A percentile compares a stretch with the other conserved stretches of the same genome.
Conservation (phyloP, 108 stramenopile species). For the Cyclotella atomus region DNA sequence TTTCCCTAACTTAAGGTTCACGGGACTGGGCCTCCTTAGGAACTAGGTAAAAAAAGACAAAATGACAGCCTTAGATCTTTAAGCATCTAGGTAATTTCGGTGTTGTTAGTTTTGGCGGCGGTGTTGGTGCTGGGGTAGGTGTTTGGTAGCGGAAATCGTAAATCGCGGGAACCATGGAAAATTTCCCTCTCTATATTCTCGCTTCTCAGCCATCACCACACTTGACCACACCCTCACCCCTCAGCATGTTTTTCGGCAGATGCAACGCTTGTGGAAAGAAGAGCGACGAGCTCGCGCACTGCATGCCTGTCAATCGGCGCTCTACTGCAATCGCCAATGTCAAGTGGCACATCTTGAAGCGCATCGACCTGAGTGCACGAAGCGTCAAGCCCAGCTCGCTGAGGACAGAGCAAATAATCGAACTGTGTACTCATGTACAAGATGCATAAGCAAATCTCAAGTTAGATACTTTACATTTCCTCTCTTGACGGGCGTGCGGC, state of each 20-base stretch:
- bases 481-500: neutral
- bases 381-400: neutral
- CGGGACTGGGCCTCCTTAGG: no score
- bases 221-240: neutral
- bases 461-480: conserved; percentile 1
- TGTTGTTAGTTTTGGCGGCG: no score
- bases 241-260: conserved; percentile 5
- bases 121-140: no score
- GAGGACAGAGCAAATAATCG: neutral
- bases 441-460: neutral
- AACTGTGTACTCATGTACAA: neutral
- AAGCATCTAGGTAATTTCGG: no score
- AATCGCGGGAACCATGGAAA: no score
- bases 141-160: no score
- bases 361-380: neutral
- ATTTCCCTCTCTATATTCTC: no score
- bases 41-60: no score
- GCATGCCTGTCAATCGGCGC: conserved; percentile 2
- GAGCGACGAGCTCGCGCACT: neutral
- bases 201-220: neutral
- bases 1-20: no score
- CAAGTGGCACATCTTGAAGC: neutral
- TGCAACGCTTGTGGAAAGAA: conserved; percentile 7
- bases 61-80: no score
- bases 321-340: conserved; percentile 5